Conservation (phyloP, 257 asterid genomes). For the Ilex asprella region DNA sequence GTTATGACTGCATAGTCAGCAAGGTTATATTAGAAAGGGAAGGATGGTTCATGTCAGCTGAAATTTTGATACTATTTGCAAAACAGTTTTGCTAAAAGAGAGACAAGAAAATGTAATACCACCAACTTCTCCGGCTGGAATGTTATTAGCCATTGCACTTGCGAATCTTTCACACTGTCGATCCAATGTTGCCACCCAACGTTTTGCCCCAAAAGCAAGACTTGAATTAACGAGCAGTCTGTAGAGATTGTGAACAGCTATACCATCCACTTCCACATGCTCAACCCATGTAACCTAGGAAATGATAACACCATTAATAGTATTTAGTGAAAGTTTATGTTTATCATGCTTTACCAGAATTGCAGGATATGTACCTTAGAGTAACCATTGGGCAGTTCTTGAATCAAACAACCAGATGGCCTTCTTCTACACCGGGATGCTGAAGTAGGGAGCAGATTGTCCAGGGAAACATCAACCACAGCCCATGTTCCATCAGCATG, state of each 20-base stretch:
- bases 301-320: neutral
- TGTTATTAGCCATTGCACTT: conserved; percentile 35
- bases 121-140: conserved; percentile 42
- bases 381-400: conserved; percentile 54
- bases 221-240: conserved; percentile 38
- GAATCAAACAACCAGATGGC: conserved; percentile 62
- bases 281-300: conserved; percentile 46
- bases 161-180: conserved; percentile 55
- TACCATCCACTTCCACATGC: conserved; percentile 47
- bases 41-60: no score
- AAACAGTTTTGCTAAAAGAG: no score
- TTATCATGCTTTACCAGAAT: no score
- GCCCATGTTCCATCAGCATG: conserved; percentile 47
- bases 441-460: conserved; percentile 34
- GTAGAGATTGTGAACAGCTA: conserved; percentile 36
- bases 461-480: conserved; percentile 54
- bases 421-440: conserved; percentile 33
- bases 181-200: conserved; percentile 44
- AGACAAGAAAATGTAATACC: conserved; percentile 8
- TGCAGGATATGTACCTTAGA: conserved; percentile 32
- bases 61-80: no score
- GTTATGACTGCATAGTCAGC: conserved; percentile 29
- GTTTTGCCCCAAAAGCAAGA: conserved; percentile 46
- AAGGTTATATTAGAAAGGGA: neutral
- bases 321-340: neutral